A percentile compares a stretch with the other conserved stretches of the same genome.
Evolutionary conservation across 2,329 filamentous ascomycete genomes (phyloP).

Genomic region (Cercospora sojina): DNA sequence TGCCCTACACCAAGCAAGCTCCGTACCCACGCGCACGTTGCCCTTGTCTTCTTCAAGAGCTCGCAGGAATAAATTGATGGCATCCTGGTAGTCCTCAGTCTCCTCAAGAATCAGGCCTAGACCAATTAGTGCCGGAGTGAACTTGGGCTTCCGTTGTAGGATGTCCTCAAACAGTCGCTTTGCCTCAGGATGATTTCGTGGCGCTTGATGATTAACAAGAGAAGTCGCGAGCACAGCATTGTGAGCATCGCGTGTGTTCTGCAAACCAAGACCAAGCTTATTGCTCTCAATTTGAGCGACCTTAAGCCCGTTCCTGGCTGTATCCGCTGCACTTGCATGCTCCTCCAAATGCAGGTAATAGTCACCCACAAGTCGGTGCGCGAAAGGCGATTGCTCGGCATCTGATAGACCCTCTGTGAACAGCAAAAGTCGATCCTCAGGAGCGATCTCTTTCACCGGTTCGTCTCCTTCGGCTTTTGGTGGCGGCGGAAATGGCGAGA

Average conservation of each 20-base stretch:
- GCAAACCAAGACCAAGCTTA: conserved; percentile 67
- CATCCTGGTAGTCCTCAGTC: conserved; percentile 81
- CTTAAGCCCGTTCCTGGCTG: conserved; percentile 70
- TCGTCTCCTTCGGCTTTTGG: conserved; percentile 41
- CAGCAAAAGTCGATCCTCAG: conserved; percentile 76
- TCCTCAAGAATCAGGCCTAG: conserved; percentile 91
- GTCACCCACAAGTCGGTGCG: conserved; percentile 77
- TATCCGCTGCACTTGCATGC: conserved; percentile 75
- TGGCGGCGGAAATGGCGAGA: conserved; percentile 82
- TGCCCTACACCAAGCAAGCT: conserved; percentile 90
- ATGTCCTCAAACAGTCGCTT: conserved; percentile 82
- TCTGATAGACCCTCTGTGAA: conserved; percentile 63
- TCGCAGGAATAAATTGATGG: conserved; percentile 74
- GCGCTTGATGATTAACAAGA: conserved; percentile 84
- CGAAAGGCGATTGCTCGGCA: conserved; percentile 67
- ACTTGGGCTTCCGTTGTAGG: conserved; percentile 70
- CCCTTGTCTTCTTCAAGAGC: conserved; percentile 70
- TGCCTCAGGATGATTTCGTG: conserved; percentile 84
- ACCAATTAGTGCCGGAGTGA: conserved; percentile 80
- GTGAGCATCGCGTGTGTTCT: conserved; percentile 70
- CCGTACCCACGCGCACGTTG: conserved; percentile 77
- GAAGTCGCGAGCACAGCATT: conserved; percentile 80
- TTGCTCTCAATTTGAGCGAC: conserved; percentile 60
- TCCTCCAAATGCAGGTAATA: conserved; percentile 86
- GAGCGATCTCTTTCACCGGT: conserved; percentile 60